Evolutionary conservation across 805 yeast genomes (phyloP), one percentile per base, ranked within the genome.

Genomic region (Ogataea methylovora): DNA sequence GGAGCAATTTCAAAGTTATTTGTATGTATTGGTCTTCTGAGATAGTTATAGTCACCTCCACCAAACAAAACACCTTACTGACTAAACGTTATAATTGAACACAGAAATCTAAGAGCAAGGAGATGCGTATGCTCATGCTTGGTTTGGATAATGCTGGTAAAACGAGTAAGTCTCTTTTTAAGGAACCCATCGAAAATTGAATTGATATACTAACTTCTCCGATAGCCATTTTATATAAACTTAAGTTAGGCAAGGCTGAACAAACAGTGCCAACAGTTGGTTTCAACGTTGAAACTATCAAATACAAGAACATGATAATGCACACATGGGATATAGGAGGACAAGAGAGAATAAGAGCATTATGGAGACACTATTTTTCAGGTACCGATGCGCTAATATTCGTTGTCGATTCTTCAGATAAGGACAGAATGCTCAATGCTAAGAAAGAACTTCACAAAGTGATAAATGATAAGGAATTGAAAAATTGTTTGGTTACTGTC

Each of bases 301-400:
- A 56, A 7, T 61, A 65, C 44, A 48, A 60, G 8, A 69, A 63
- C 14, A 63, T 56, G 42, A 64, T 65, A 25, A 56, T 83, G 43
- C 79, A 79, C 44, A 58, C 82, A 15, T 83, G 94, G 98, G 62
- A 79, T 59, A 92, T 92, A 41, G 97, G 97, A 62, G 97, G 96
- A 55, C 97, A 86, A 65, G 94, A 84, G 51, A 69, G 94, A 58
- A 74, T 87, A 46, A 75, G 96, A 53, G 94, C 94, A 0, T 67
- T 88, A 38, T 88, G 97, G 97, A 77, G 96, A 59, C 96, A 88
- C 55, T 88, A 88, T 61, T 86, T 83, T 60, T 84, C 94, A 10
- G 95, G 95, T 25, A 85, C 96, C 4, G 83, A 86, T 53, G 95
- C 95, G 8, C 69, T 88, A 38, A 85, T 88, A 36, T 88, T 84